These are phyloP conservation scores for Colletotrichum endophyticum DNA, from an alignment of 2,329 filamentous ascomycete species.

Conservation along the genomic window DNA sequence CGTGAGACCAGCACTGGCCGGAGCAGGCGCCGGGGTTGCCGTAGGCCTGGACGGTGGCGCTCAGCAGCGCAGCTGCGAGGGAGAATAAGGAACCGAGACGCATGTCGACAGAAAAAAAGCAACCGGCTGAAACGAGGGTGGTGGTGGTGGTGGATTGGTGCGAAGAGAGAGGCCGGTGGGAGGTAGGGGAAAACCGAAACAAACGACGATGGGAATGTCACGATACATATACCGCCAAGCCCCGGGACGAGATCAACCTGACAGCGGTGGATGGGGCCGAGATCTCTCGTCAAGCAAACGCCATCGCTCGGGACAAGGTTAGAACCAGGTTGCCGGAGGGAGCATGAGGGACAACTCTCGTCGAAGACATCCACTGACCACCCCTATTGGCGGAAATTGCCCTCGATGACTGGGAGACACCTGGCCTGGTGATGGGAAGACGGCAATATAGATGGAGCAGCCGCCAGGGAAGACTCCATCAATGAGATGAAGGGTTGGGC, in stretches of 20 bases:
- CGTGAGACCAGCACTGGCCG: constrained; percentile 41
- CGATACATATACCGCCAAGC: neutral
- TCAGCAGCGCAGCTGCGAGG: constrained; percentile 5
- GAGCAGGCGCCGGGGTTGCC: constrained; percentile 40
- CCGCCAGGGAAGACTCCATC: neutral
- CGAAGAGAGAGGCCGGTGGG: neutral
- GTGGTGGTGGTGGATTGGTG: neutral
- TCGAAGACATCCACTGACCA: neutral
- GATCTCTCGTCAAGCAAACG: neutral
- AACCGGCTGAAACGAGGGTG: neutral
- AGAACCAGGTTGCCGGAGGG: neutral
- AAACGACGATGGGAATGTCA: neutral
- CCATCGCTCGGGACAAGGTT: neutral
- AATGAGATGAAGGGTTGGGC: constrained; percentile 8
- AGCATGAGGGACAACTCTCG: neutral
- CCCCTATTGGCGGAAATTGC: constrained; percentile 1
- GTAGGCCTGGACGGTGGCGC: constrained; percentile 20
- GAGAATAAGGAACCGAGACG: constrained; percentile 6
- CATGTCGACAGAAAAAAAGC: neutral
- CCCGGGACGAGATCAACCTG: neutral
- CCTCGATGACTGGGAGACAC: neutral
- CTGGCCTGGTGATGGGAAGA: neutral
- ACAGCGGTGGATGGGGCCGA: neutral
- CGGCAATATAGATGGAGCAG: constrained; percentile 13
- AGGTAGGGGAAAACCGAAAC: neutral